Evolutionary conservation across 1,284 basidiomycete species (phyloP).

Genomic region (Microbotryomycetes sp.): DNA sequence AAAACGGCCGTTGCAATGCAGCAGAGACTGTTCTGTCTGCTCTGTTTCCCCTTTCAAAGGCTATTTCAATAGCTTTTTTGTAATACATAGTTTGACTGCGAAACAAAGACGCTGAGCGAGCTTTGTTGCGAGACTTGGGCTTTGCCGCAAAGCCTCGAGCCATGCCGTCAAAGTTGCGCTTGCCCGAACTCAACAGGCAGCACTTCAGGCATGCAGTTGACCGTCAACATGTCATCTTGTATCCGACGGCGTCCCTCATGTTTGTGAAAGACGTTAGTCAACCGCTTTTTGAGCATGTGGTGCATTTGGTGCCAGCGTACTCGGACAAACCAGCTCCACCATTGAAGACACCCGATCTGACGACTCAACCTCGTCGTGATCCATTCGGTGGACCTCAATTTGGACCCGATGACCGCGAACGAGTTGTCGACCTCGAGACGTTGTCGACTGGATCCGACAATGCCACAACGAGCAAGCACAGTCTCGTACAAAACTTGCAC

Average conservation of each 20-base stretch:
- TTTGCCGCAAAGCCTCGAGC: too few relatives aligned
- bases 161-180: not conserved
- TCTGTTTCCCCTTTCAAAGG: too few relatives aligned
- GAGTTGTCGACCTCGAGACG: conserved; percentile 7
- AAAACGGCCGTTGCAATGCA: too few relatives aligned
- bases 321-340: conserved; percentile 17
- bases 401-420: conserved; percentile 11
- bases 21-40: too few relatives aligned
- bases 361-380: conserved; percentile 3
- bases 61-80: too few relatives aligned
- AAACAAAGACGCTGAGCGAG: too few relatives aligned
- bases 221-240: not conserved
- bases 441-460: not conserved
- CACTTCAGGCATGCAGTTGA: not conserved
- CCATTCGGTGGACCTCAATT: conserved; percentile 13
- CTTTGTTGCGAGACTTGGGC: too few relatives aligned
- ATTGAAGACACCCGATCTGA: conserved; percentile 17
- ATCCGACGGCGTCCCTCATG: not conserved
- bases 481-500: conserved; percentile 23
- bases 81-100: too few relatives aligned
- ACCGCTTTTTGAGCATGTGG: not conserved
- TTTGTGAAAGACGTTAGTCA: not conserved
- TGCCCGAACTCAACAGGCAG: not conserved
- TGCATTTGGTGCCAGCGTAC: conserved; percentile 14
- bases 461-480: not conserved